Evolutionary conservation across 2,329 filamentous ascomycete genomes (phyloP), one percentile per base, ranked within the genome.

Genomic region (Penicillium sp.): DNA sequence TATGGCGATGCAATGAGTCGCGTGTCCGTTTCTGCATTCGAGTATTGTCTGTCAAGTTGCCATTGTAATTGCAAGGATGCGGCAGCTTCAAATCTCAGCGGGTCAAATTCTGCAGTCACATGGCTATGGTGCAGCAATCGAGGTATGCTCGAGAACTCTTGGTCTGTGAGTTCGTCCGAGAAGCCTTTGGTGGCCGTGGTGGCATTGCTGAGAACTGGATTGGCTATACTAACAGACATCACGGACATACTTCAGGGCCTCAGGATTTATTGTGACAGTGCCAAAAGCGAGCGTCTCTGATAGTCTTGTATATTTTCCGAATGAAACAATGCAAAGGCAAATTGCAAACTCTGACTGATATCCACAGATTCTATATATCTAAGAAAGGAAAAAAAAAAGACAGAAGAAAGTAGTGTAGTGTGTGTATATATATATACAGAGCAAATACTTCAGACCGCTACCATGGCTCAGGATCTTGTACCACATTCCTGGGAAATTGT

Each of bases 1-100:
- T 96, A 96, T 0, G 91, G 91, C 0, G 91, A 96, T 58, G 86
- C 81, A 38, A 88, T 77, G 41, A 94, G 64, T 70, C 75, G 57
- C 60, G 68, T 59, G 44, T 69, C 64, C 16, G 55, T 55, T 7
- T 59, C 47, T 47, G 16, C 19, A 1, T 35, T 30, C 36, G 19
- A 27, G 14, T 26, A 41, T 48, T 45, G 44, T 8, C 9, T 23
- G 14, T 42, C 53, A 2, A 44, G 52, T 35, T 35, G 53, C 42
- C 26, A 49, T 59, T 66, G 57, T 2, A 73, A 47, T 56, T 74
- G 71, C 11, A 66, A 51, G 11, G 70, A 67, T 9, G 71, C 67
- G 2, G 71, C 70, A 8, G 69, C 70, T 49, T 69, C 56, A 51
- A 73, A 73, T 47, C 67, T 67, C 34, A 72, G 62, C 11, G 67